Evolutionary conservation across 2,329 filamentous ascomycete species (phyloP).

Genomic region (Piedraia hortae): DNA sequence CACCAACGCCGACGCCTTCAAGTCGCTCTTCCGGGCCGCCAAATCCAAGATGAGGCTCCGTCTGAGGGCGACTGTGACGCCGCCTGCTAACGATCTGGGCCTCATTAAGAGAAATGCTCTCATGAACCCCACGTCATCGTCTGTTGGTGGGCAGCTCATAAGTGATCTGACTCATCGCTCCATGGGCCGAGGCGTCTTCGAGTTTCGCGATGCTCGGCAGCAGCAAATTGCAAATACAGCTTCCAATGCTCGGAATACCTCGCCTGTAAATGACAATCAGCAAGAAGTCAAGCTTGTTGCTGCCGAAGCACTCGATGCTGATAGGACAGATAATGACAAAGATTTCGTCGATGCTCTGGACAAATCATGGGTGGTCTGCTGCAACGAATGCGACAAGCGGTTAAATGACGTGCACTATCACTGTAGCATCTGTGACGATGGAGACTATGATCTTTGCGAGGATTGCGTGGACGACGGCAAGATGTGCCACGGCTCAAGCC

Average conservation of each 20-base stretch:
- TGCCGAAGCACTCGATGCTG: slow-evolving; percentile 15
- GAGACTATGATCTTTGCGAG: slow-evolving; percentile 81
- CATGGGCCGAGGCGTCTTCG: slow-evolving; percentile 13
- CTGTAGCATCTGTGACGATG: slow-evolving; percentile 75
- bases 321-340: slow-evolving; percentile 6
- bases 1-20: slow-evolving; percentile 60
- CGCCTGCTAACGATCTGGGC: no score
- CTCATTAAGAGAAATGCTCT: slow-evolving; percentile 2
- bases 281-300: slow-evolving; percentile 6
- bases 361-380: slow-evolving; percentile 54
- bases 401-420: slow-evolving; percentile 74
- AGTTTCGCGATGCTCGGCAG: slow-evolving; percentile 13
- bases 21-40: slow-evolving; percentile 84
- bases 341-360: slow-evolving; percentile 8
- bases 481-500: slow-evolving; percentile 48
- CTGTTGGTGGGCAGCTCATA: slow-evolving; percentile 5
- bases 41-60: slow-evolving; percentile 97
- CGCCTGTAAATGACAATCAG: slow-evolving; percentile 2
- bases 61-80: slow-evolving; percentile 25
- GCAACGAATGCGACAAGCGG: slow-evolving; percentile 61
- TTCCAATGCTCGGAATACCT: neutral
- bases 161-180: slow-evolving; percentile 9
- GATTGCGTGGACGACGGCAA: slow-evolving; percentile 48
- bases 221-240: slow-evolving; percentile 7
- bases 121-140: slow-evolving; percentile 2